These are phyloP conservation scores for Paraglomus occultum DNA, from an alignment of 192 early-diverging fungal species.

Conservation along the genomic window DNA sequence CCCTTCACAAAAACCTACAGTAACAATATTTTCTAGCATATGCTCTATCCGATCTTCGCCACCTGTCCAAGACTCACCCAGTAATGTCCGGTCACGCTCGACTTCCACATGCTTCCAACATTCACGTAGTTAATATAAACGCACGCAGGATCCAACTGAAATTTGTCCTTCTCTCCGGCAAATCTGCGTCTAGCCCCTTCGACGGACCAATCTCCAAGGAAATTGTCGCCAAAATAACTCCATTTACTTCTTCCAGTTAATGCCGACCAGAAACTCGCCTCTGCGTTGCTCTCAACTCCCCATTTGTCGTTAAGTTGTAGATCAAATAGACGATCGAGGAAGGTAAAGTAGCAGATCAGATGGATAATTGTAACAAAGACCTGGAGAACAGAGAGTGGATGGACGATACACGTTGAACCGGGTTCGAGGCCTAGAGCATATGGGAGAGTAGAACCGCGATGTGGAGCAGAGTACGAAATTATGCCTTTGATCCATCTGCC, in stretches of 20 bases:
- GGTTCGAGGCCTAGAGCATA: conserved; percentile 26
- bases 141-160: conserved; percentile 7
- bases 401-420: conserved; percentile 18
- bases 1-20: neutral
- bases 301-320: conserved; percentile 25
- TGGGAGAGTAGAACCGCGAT: conserved; percentile 25
- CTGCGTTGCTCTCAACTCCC: neutral
- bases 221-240: conserved; percentile 27
- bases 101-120: conserved; percentile 18
- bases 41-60: neutral
- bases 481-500: conserved; percentile 23
- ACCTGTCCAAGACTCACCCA: conserved; percentile 1
- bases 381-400: neutral
- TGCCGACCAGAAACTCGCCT: conserved; percentile 21
- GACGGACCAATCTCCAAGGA: conserved; percentile 25
- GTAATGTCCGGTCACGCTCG: conserved; percentile 18
- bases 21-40: neutral
- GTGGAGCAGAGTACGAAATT: conserved; percentile 25
- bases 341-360: conserved; percentile 21
- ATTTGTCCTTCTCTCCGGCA: conserved; percentile 12
- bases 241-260: conserved; percentile 17
- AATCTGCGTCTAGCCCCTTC: conserved; percentile 23
- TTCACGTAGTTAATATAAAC: conserved; percentile 27
- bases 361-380: conserved; percentile 16
- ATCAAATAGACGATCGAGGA: neutral